Percentiles rank a stretch among this genome's conserved stretches.
These are phyloP conservation scores for Cenchrus americanus DNA, from an alignment of 176 grass and related monocot genomes.

Conservation along the genomic window DNA sequence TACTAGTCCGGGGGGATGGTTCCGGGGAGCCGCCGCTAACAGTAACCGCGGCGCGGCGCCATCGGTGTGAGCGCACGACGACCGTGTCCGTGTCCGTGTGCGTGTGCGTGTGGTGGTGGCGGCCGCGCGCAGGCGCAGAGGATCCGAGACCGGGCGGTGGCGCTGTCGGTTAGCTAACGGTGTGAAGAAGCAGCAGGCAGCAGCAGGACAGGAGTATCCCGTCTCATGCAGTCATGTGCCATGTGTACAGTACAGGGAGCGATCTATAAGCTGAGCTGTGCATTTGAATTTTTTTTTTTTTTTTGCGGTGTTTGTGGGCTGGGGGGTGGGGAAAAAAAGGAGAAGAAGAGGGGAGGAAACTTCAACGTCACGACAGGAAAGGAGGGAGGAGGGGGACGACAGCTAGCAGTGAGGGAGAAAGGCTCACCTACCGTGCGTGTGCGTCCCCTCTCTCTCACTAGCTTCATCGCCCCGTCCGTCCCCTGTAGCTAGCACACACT, in stretches of 20 bases:
- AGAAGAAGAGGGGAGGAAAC: slow-evolving; percentile 48
- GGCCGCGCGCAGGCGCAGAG: slow-evolving; percentile 11
- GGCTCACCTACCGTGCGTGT: slow-evolving; percentile 76
- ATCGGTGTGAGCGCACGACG: background rate
- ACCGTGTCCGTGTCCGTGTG: background rate
- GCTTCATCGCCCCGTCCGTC: background rate
- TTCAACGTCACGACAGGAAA: slow-evolving; percentile 90
- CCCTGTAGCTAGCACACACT: background rate
- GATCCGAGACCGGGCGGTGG: slow-evolving; percentile 13
- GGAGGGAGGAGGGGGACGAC: slow-evolving; percentile 57
- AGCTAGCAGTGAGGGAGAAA: slow-evolving; percentile 77
- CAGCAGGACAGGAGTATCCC: background rate
- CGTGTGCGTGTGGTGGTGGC: background rate
- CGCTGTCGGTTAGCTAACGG: slow-evolving; percentile 31
- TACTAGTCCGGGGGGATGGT: slow-evolving; percentile 2
- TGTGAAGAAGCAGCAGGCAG: background rate
- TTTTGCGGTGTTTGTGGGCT: background rate
- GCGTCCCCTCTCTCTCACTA: background rate
- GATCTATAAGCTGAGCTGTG: background rate
- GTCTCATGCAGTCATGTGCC: slow-evolving; percentile 6
- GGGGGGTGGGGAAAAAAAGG: too few relatives aligned
- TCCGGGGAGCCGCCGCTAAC: slow-evolving; percentile 9
- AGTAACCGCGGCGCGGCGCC: too few relatives aligned
- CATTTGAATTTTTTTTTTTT: background rate
- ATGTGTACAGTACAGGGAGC: slow-evolving; percentile 34